Percentiles rank a stretch among this genome's conserved stretches.
Evolutionary conservation across 1,284 basidiomycete species (phyloP).

Genomic region (Cryptococcus amylolentus): DNA sequence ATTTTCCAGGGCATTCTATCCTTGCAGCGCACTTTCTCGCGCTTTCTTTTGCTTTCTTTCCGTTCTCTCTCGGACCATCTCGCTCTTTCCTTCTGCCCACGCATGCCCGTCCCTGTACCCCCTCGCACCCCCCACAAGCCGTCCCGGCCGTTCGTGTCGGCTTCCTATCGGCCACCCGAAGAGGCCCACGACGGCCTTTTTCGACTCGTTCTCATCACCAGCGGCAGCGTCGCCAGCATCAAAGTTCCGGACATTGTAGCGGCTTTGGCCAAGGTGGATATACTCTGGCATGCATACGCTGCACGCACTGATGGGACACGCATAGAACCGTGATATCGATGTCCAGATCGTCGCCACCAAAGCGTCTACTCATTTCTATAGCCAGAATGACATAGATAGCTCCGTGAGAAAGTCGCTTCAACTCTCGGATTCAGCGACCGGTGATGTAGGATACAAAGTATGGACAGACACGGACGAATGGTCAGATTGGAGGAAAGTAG

Average conservation of each 20-base stretch:
- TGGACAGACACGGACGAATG: constrained; percentile 95
- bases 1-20: neutral
- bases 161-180: constrained; percentile 26
- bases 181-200: constrained; percentile 37
- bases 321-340: constrained; percentile 66
- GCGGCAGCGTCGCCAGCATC: constrained; percentile 90
- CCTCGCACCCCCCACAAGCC: constrained; percentile 16
- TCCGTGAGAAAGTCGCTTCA: constrained; percentile 19
- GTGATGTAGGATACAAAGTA: constrained; percentile 58
- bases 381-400: constrained; percentile 56
- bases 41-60: neutral
- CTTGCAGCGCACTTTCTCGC: neutral
- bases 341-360: constrained; percentile 83
- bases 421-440: neutral
- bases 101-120: neutral
- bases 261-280: constrained; percentile 64
- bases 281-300: neutral
- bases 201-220: constrained; percentile 78
- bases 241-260: constrained; percentile 86
- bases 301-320: neutral
- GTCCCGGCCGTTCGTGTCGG: constrained; percentile 29
- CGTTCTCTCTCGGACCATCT: neutral
- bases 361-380: constrained; percentile 73
- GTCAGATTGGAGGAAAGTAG: constrained; percentile 66
- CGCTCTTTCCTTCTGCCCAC: neutral